Conservation (phyloP, 768 basidiomycete genomes). For the Calocybe gangraenosa region DNA sequence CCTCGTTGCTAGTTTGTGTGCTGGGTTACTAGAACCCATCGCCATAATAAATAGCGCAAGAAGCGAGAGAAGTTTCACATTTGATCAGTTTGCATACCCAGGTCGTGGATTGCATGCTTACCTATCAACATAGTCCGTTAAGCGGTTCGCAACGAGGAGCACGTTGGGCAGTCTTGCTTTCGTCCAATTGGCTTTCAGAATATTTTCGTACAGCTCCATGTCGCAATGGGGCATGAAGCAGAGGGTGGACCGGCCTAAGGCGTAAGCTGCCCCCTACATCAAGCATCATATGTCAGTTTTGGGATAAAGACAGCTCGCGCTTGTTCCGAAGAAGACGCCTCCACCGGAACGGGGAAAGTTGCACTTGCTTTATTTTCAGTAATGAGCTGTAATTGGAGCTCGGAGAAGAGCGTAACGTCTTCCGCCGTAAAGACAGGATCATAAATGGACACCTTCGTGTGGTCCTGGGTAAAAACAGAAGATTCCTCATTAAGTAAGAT, state of each 20-base stretch:
- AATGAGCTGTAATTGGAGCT: conserved; percentile 34
- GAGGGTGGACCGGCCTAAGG: conserved; percentile 46
- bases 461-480: conserved; percentile 34
- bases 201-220: conserved; percentile 60
- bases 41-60: conserved; percentile 10
- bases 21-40: conserved; percentile 48
- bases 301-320: background rate
- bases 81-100: background rate
- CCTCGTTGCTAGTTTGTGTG: conserved; percentile 41
- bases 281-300: too few relatives aligned
- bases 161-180: conserved; percentile 38
- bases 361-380: conserved; percentile 47
- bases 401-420: conserved; percentile 49
- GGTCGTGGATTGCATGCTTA: conserved; percentile 24
- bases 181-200: conserved; percentile 62
- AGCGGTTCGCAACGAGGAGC: conserved; percentile 61
- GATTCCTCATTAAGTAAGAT: background rate
- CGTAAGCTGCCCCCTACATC: conserved; percentile 29
- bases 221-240: conserved; percentile 82
- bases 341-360: background rate
- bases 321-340: background rate
- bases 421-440: conserved; percentile 73
- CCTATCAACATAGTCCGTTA: conserved; percentile 67
- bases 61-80: conserved; percentile 5
- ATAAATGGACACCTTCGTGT: conserved; percentile 46